Evolutionary conservation across 352 stramenopile genomes (phyloP).

Genomic region (Globisporangium cylindrosporum): DNA sequence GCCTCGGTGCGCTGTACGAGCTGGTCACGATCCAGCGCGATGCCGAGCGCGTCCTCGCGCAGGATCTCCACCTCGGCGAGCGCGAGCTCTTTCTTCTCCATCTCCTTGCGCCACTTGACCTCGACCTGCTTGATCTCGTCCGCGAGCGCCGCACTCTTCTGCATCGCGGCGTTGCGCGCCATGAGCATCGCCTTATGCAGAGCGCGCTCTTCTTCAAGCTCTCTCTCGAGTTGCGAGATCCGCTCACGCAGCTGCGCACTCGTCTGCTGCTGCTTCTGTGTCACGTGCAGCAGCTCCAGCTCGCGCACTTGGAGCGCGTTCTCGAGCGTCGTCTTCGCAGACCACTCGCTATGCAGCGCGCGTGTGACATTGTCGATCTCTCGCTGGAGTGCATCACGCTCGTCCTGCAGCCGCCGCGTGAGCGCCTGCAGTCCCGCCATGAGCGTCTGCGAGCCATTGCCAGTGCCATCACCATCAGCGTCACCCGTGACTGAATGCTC

Average conservation of each 20-base stretch:
- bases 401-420: conserved; percentile 58
- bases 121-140: conserved; percentile 52
- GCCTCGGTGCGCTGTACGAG: conserved; percentile 68
- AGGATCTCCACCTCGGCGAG: conserved; percentile 45
- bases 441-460: conserved; percentile 6
- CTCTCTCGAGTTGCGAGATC: conserved; percentile 46
- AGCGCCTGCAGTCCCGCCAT: conserved; percentile 43
- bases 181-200: conserved; percentile 54
- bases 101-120: conserved; percentile 58
- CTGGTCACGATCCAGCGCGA: conserved; percentile 49
- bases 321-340: conserved; percentile 36
- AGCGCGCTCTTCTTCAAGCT: conserved; percentile 55
- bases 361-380: conserved; percentile 53
- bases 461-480: not conserved
- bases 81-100: conserved; percentile 57
- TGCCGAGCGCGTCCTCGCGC: conserved; percentile 39
- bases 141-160: conserved; percentile 51
- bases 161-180: conserved; percentile 42
- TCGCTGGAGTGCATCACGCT: conserved; percentile 45
- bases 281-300: conserved; percentile 62
- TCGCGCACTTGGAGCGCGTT: conserved; percentile 65
- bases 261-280: conserved; percentile 53
- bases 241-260: conserved; percentile 49
- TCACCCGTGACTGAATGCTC: not conserved
- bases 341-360: conserved; percentile 38